Conservation (phyloP, 2,329 filamentous ascomycete genomes). For the Penicillium hesseltinei region DNA sequence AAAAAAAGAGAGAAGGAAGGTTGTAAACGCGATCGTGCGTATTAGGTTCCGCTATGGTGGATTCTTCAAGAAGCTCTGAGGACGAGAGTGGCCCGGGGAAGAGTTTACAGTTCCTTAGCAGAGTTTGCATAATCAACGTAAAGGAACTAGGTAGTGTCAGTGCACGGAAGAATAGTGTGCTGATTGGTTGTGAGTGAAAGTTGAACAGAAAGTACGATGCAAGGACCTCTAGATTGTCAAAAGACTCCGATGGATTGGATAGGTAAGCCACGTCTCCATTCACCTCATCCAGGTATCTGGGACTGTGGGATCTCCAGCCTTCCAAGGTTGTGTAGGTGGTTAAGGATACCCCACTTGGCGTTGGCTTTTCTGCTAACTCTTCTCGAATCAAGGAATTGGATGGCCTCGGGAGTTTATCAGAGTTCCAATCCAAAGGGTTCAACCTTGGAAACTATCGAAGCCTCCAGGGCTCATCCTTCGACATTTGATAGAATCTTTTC, state of each 20-base stretch:
- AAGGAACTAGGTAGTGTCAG: slow-evolving; percentile 8
- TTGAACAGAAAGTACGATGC: slow-evolving; percentile 8
- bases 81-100: slow-evolving; percentile 16
- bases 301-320: background rate
- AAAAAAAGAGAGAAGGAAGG: background rate
- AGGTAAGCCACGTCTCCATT: slow-evolving; percentile 7
- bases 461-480: background rate
- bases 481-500: background rate
- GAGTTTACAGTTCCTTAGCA: slow-evolving; percentile 12
- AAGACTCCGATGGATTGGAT: background rate
- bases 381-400: background rate
- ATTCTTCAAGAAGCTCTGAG: slow-evolving; percentile 13
- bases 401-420: background rate
- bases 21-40: slow-evolving; percentile 12
- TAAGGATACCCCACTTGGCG: background rate
- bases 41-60: slow-evolving; percentile 15
- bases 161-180: background rate
- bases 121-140: slow-evolving; percentile 14
- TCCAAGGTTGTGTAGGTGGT: background rate
- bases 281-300: slow-evolving; percentile 22
- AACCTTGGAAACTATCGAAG: background rate
- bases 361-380: background rate
- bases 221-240: slow-evolving; percentile 12
- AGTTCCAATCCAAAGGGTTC: background rate
- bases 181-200: slow-evolving; percentile 18